Percentiles rank a stretch among this genome's conserved stretches.
phyloP scores from a whole-genome alignment of 495 filamentous ascomycete genomes.

The Neurospora sp. region DNA sequence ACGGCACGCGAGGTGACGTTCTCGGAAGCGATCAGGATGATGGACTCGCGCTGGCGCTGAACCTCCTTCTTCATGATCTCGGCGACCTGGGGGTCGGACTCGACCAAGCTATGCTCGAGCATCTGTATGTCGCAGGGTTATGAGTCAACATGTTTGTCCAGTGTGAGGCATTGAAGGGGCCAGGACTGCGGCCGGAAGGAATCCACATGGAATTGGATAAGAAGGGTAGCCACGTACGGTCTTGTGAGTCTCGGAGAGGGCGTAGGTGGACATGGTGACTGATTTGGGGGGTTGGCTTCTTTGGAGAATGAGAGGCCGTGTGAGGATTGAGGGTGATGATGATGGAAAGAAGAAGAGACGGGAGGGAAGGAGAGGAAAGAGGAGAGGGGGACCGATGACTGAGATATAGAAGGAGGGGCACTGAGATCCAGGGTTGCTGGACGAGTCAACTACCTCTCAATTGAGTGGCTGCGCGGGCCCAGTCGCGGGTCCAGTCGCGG shows the following conservation, averaged over 20 bases:
- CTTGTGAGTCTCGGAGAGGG: slow-evolving; percentile 80
- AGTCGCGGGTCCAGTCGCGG: background rate
- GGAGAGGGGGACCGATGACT: slow-evolving; percentile 3
- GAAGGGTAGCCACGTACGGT: slow-evolving; percentile 46
- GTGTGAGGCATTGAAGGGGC: no score
- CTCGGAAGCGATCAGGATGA: slow-evolving; percentile 94
- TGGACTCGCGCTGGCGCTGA: slow-evolving; percentile 93
- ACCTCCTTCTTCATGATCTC: slow-evolving; percentile 95
- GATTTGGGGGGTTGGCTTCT: background rate
- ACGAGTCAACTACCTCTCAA: background rate
- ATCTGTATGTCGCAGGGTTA: slow-evolving; percentile 43
- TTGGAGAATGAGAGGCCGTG: background rate
- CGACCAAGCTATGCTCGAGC: slow-evolving; percentile 77
- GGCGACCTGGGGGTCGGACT: slow-evolving; percentile 83
- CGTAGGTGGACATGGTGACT: slow-evolving; percentile 51
- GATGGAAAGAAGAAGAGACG: background rate
- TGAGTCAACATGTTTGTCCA: slow-evolving; percentile 36
- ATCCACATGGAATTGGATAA: background rate
- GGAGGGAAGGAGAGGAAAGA: slow-evolving; percentile 1
- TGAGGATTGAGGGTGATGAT: background rate
- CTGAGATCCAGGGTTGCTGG: background rate
- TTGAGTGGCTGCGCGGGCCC: background rate
- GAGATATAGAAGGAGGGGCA: slow-evolving; percentile 1
- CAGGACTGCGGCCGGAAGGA: background rate
- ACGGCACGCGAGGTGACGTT: slow-evolving; percentile 84